Percentiles rank a stretch among this genome's conserved stretches.
These are phyloP conservation scores for Didymella exigua DNA, from an alignment of 2,329 filamentous ascomycete genomes.

Conservation along the genomic window DNA sequence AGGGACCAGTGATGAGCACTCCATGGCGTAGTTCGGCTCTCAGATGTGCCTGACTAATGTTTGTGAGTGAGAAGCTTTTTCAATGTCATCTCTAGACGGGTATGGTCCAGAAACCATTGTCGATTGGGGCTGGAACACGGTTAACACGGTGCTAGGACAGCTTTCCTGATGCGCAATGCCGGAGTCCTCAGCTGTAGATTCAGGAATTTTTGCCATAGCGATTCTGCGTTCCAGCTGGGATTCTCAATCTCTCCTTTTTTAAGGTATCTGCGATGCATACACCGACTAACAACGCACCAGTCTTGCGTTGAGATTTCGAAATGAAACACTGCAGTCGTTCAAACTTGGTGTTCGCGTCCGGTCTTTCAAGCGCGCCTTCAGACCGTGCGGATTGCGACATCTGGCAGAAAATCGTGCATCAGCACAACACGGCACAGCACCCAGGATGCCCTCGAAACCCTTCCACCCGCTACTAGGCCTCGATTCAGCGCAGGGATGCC, in stretches of 20 bases:
- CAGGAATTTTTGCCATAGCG: too few relatives aligned
- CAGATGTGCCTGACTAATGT: background rate
- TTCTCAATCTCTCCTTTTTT: background rate
- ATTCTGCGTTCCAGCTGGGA: background rate
- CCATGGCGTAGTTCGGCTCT: background rate
- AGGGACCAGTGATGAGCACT: slow-evolving; percentile 1
- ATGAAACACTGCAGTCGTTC: background rate
- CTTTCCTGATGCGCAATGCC: too few relatives aligned
- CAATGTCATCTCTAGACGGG: background rate
- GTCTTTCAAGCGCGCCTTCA: background rate
- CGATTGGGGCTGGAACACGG: background rate
- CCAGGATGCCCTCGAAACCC: background rate
- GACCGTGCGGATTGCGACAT: slow-evolving; percentile 1
- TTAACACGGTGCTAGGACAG: background rate
- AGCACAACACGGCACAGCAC: background rate
- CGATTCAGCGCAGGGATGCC: background rate
- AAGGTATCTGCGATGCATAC: background rate
- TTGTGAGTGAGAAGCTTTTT: background rate
- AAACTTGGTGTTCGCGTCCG: background rate
- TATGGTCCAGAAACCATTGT: background rate
- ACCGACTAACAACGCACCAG: background rate
- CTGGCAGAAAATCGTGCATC: background rate
- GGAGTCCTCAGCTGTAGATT: too few relatives aligned
- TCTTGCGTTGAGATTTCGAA: background rate
- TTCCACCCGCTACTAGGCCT: background rate